phyloP scores from a whole-genome alignment of 106 monocot species.

The Iris macrosiphon region DNA sequence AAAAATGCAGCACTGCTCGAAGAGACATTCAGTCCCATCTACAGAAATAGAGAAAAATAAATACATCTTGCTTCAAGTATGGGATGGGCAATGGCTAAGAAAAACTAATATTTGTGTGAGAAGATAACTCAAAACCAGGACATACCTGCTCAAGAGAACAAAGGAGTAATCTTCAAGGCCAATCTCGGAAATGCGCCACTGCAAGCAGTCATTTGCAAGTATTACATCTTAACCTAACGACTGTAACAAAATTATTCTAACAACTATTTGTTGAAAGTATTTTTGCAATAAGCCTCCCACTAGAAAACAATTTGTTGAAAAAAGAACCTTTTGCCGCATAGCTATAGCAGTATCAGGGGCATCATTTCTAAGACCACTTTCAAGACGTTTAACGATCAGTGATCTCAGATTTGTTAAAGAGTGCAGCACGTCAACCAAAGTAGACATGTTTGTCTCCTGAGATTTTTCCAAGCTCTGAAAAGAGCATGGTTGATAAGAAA shows the following conservation, averaged over 20 bases:
- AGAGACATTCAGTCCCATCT: no score
- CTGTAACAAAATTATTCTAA: not conserved
- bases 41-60: no score
- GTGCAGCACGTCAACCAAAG: slow-evolving; percentile 48
- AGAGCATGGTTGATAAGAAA: not conserved
- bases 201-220: not conserved
- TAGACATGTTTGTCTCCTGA: slow-evolving; percentile 19
- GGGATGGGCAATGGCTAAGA: no score
- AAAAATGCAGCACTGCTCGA: no score
- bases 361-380: slow-evolving; percentile 96
- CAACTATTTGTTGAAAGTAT: slow-evolving; percentile 1
- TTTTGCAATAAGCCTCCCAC: no score
- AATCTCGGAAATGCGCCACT: slow-evolving; percentile 97
- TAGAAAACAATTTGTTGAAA: not conserved
- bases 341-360: slow-evolving; percentile 93
- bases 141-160: slow-evolving; percentile 88
- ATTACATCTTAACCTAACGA: not conserved
- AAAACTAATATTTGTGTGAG: no score
- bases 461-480: slow-evolving; percentile 66
- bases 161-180: slow-evolving; percentile 95
- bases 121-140: no score
- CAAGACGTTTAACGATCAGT: slow-evolving; percentile 66
- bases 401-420: slow-evolving; percentile 60
- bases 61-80: no score
- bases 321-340: slow-evolving; percentile 84